Conservation (phyloP, 1,284 basidiomycete species). For the Gomphus bonarii region DNA sequence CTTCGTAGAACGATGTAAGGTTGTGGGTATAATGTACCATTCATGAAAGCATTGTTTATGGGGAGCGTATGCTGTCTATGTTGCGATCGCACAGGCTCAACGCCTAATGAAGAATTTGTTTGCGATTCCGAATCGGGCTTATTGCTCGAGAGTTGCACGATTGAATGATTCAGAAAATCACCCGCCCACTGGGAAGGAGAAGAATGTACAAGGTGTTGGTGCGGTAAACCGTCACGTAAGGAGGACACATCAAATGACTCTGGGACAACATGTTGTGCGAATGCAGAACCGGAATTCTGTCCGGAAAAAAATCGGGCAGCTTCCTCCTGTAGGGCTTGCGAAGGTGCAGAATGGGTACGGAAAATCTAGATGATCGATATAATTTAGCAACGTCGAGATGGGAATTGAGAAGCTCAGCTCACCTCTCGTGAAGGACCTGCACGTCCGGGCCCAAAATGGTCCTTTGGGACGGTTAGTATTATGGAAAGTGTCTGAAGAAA, state of each 20-base stretch:
- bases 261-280: constrained; percentile 23
- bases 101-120: neutral
- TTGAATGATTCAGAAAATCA: constrained; percentile 39
- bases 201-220: constrained; percentile 19
- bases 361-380: constrained; percentile 36
- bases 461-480: constrained; percentile 28
- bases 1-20: neutral
- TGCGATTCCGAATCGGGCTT: neutral
- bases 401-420: constrained; percentile 13
- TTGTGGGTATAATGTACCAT: neutral
- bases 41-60: neutral
- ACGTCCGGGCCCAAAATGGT: constrained; percentile 47
- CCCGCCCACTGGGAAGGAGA: constrained; percentile 40
- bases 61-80: neutral
- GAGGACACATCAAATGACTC: constrained; percentile 45
- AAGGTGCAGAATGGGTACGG: constrained; percentile 38
- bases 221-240: constrained; percentile 45
- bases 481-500: neutral
- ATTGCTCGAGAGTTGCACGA: neutral
- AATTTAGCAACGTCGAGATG: neutral
- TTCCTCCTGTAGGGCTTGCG: constrained; percentile 45
- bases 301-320: constrained; percentile 57
- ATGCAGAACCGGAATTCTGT: constrained; percentile 19
- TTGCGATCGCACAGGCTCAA: neutral
- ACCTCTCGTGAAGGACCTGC: constrained; percentile 53